Evolutionary conservation across 441 rosid species (phyloP).

Genomic region (Francoa sonchifolia): DNA sequence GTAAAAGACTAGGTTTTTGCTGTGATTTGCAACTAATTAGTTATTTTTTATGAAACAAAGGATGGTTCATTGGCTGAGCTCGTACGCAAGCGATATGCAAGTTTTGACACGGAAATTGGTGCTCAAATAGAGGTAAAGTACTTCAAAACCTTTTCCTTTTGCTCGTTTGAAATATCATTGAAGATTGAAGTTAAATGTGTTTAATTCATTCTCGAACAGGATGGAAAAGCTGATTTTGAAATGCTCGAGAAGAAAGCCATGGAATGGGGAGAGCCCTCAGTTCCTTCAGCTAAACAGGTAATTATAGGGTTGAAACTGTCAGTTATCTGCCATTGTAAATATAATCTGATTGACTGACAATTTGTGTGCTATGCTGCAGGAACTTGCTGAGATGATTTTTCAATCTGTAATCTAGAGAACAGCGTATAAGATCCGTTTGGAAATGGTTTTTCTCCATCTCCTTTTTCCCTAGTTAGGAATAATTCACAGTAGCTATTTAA

Average conservation of each 20-base stretch:
- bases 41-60: slow-evolving; percentile 18
- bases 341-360: slow-evolving; percentile 1
- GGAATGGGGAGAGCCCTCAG: slow-evolving; percentile 83
- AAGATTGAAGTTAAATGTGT: slow-evolving; percentile 6
- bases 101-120: slow-evolving; percentile 73
- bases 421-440: too few relatives aligned
- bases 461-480: too few relatives aligned
- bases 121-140: slow-evolving; percentile 46
- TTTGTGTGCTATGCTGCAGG: slow-evolving; percentile 32
- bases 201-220: slow-evolving; percentile 26
- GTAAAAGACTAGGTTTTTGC: too few relatives aligned
- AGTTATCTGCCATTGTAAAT: not conserved
- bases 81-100: slow-evolving; percentile 53
- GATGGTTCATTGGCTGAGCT: slow-evolving; percentile 61
- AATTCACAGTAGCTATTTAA: too few relatives aligned
- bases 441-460: too few relatives aligned
- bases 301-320: not conserved
- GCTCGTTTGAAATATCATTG: not conserved
- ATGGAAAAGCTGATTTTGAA: slow-evolving; percentile 80
- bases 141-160: not conserved
- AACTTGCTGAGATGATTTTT: slow-evolving; percentile 86
- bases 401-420: slow-evolving; percentile 48
- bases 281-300: slow-evolving; percentile 95
- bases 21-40: slow-evolving; percentile 4
- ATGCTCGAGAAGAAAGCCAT: slow-evolving; percentile 71